Evolutionary conservation across 495 filamentous ascomycete species (phyloP), one percentile per base, ranked within the genome.

Genomic region (Lepraria neglecta): DNA sequence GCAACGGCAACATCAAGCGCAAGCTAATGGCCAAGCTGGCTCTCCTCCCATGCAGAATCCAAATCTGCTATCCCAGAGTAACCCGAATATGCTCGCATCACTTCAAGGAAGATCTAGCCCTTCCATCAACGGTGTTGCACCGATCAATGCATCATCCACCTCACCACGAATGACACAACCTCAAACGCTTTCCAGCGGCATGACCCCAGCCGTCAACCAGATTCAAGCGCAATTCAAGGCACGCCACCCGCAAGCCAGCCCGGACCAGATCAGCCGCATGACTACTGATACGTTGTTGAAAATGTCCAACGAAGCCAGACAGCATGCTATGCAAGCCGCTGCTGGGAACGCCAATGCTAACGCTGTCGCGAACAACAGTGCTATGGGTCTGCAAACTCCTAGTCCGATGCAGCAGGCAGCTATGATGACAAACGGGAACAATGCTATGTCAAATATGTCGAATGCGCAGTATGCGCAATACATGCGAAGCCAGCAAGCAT

Each of bases 271-370:
- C 30, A 80, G 74, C 58, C 80, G 82, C 53, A 64, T 87, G 54
- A 82, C 85, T 5, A 83, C 78, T 9, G 81, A 87, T n/a, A 76
- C 81, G 60, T 67, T 88, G 15, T 73, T 78, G 52, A 74, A 75
- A 52, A 69, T 76, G 28, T 71, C 72, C 40, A 68, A 72, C 35
- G 71, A 83, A 58, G 67, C 73, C 60, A 69, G 73, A 58, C 76
- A 78, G 61, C 77, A 64, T 76, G 86, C 87, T 3, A 86, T 89
- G 80, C 84, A 80, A 72, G 82, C 85, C 12, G 84, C 84, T 21
- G 82, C 84, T 11, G 86, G 86, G 15, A 76, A 70, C 33, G 67
- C 53, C n/a, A 65, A 72, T 48, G 64, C 58, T 11, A 58, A 50
- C n/a, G 52, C 61, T 46, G 44, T 68, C 68, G 33, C 42, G 6